These are phyloP conservation scores for Euphorbia celastroides DNA, from an alignment of 441 rosid species.

Conservation along the genomic window DNA sequence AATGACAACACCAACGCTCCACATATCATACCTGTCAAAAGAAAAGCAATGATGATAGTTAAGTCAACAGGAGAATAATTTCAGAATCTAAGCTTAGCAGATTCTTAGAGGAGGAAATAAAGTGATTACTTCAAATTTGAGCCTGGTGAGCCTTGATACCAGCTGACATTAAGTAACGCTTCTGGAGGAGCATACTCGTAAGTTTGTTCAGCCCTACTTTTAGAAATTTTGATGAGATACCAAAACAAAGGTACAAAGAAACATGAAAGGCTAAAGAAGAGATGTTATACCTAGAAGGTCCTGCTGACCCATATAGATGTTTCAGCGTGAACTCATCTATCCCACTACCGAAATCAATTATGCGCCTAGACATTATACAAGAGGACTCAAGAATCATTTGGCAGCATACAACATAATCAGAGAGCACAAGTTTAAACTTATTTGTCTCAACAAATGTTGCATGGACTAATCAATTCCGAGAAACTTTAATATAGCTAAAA, in stretches of 20 bases:
- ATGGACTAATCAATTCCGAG: slow-evolving; percentile 3
- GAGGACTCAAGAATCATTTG: slow-evolving; percentile 15
- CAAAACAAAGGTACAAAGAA: slow-evolving; percentile 10
- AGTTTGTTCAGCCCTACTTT: slow-evolving; percentile 86
- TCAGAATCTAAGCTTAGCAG: background rate
- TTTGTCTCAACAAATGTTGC: background rate
- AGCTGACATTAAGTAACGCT: slow-evolving; percentile 73
- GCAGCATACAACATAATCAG: background rate
- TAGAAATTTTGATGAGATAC: slow-evolving; percentile 14
- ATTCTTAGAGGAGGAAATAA: background rate
- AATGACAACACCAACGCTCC: slow-evolving; percentile 96
- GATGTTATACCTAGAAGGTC: slow-evolving; percentile 80
- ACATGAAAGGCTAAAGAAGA: slow-evolving; percentile 13
- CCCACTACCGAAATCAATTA: slow-evolving; percentile 98
- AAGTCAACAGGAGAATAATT: slow-evolving; percentile 8
- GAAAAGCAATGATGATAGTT: slow-evolving; percentile 9
- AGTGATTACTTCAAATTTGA: slow-evolving; percentile 52
- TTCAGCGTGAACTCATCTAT: slow-evolving; percentile 80
- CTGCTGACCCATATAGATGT: slow-evolving; percentile 74
- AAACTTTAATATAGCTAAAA: background rate
- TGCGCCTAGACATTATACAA: slow-evolving; percentile 51
- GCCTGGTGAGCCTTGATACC: slow-evolving; percentile 68
- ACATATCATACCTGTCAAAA: slow-evolving; percentile 79
- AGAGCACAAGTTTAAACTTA: background rate
- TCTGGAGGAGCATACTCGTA: slow-evolving; percentile 90